Conservation (phyloP, 305 asterid genomes). For the Fraxinus latifolia region DNA sequence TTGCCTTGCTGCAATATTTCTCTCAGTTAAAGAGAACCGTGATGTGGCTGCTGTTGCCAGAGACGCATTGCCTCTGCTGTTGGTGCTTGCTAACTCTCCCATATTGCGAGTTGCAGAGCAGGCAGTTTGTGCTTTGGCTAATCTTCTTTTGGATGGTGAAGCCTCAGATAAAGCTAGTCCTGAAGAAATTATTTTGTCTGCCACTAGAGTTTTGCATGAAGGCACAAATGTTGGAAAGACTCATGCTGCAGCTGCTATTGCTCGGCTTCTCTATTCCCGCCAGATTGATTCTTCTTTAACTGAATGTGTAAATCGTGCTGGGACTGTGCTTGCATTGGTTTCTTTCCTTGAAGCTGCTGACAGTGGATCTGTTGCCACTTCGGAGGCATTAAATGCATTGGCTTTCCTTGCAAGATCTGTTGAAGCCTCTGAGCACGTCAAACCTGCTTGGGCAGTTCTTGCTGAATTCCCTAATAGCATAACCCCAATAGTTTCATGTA, state of each 20-base stretch:
- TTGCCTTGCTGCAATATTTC: slow-evolving; percentile 89
- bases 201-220: slow-evolving; percentile 82
- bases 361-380: slow-evolving; percentile 58
- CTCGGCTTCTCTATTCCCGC: slow-evolving; percentile 77
- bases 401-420: slow-evolving; percentile 67
- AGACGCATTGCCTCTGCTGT: slow-evolving; percentile 65
- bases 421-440: slow-evolving; percentile 54
- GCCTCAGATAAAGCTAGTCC: slow-evolving; percentile 63
- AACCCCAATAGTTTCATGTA: slow-evolving; percentile 74
- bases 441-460: slow-evolving; percentile 91
- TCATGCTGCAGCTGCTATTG: slow-evolving; percentile 93
- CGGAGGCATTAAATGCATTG: slow-evolving; percentile 86
- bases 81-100: slow-evolving; percentile 76
- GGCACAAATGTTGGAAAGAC: slow-evolving; percentile 72
- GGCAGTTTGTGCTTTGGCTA: slow-evolving; percentile 95
- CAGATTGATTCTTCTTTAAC: slow-evolving; percentile 56
- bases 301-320: slow-evolving; percentile 76
- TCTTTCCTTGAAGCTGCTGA: slow-evolving; percentile 77
- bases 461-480: slow-evolving; percentile 81
- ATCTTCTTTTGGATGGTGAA: slow-evolving; percentile 82
- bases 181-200: slow-evolving; percentile 81
- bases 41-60: slow-evolving; percentile 79
- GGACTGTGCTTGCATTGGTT: slow-evolving; percentile 88
- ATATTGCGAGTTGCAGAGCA: slow-evolving; percentile 80
- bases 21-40: slow-evolving; percentile 77